A percentile compares a stretch with the other conserved stretches of the same genome.
These are phyloP conservation scores for Murraya paniculata DNA, from an alignment of 345 rosid genomes.

Conservation along the genomic window DNA sequence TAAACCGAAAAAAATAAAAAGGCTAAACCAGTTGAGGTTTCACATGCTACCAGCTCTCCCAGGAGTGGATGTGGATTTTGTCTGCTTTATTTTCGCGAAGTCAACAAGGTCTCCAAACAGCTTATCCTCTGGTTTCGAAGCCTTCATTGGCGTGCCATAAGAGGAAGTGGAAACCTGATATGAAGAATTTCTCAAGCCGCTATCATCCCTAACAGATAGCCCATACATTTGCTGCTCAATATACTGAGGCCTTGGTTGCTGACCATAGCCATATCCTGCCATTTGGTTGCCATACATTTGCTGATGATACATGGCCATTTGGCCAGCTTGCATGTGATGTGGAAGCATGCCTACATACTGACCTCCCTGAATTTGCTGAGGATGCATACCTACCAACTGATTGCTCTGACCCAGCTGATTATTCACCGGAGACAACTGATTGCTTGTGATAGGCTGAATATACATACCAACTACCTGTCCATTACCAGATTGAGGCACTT, in stretches of 20 bases:
- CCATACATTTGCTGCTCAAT: conserved; percentile 81
- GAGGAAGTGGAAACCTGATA: conserved; percentile 57
- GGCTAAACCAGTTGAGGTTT: conserved; percentile 19
- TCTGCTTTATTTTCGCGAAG: conserved; percentile 74
- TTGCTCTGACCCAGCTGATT: conserved; percentile 29
- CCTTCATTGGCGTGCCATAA: conserved; percentile 46
- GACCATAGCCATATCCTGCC: conserved; percentile 75
- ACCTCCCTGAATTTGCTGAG: conserved; percentile 55
- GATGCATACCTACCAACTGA: conserved; percentile 42
- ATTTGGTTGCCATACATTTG: conserved; percentile 67
- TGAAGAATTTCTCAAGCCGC: conserved; percentile 35
- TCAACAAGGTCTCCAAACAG: conserved; percentile 96
- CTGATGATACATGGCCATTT: conserved; percentile 56
- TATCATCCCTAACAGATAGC: conserved; percentile 58
- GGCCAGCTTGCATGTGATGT: conserved; percentile 45
- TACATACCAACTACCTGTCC: conserved; percentile 64
- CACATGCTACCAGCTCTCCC: conserved; percentile 86
- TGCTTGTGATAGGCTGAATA: conserved; percentile 46
- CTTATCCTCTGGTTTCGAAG: conserved; percentile 75
- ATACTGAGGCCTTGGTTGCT: conserved; percentile 57
- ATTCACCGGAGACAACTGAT: conserved; percentile 27
- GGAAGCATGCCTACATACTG: conserved; percentile 57
- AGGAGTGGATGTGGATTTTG: conserved; percentile 57
- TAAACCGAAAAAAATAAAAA: conserved; percentile 1
- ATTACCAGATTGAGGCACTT: conserved; percentile 44